Evolutionary conservation across 2,329 filamentous ascomycete genomes (phyloP).

Genomic region (Xylaria sp.): DNA sequence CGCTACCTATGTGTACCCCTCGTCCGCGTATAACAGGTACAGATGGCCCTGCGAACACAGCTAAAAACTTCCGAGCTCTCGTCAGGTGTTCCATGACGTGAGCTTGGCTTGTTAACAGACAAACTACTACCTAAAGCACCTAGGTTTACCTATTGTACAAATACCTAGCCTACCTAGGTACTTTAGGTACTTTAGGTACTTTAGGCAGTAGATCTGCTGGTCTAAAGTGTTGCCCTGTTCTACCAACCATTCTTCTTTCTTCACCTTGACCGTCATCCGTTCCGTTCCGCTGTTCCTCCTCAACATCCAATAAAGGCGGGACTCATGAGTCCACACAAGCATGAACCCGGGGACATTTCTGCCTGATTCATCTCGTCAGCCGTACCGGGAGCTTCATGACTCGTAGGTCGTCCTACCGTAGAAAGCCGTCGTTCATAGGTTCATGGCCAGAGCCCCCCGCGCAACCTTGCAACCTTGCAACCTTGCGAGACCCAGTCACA

Average conservation of each 20-base stretch:
- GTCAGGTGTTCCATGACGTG: constrained; percentile 19
- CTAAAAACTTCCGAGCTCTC: not conserved
- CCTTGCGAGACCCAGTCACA: constrained; percentile 2
- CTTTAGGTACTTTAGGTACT: not conserved
- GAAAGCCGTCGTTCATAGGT: not conserved
- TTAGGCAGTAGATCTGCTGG: not conserved
- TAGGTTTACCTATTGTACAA: not conserved
- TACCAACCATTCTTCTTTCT: not conserved
- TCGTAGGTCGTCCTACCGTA: constrained; percentile 1
- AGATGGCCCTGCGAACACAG: not conserved
- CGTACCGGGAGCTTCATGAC: constrained; percentile 11
- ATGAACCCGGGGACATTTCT: not conserved
- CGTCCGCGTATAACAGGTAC: not conserved
- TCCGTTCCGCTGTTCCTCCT: not conserved
- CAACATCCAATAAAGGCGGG: constrained; percentile 6
- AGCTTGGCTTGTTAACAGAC: constrained; percentile 29
- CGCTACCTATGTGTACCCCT: not conserved
- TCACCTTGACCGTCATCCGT: not conserved
- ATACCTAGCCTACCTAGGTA: too few species aligned
- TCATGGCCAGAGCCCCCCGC: constrained; percentile 5
- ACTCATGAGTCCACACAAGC: not conserved
- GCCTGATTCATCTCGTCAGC: constrained; percentile 9
- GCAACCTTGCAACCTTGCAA: constrained; percentile 8
- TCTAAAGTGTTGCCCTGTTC: too few species aligned
- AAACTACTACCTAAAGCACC: not conserved